Evolutionary conservation across 192 early-diverging fungal species (phyloP).

Genomic region (Umbelopsis isabellina): DNA sequence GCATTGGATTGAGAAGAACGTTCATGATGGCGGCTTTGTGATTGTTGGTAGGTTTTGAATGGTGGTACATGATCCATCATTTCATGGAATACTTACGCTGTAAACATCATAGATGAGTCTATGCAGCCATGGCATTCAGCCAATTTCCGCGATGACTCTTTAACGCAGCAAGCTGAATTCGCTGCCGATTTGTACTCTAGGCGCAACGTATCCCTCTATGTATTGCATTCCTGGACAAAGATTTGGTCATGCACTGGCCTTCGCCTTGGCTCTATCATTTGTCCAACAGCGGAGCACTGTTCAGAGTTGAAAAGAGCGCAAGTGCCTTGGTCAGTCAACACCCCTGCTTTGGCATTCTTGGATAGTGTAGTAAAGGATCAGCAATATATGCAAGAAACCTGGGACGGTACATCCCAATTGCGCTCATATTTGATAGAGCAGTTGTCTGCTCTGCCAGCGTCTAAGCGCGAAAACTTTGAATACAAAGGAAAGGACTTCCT

Average conservation of each 20-base stretch:
- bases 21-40: slow-evolving; percentile 75
- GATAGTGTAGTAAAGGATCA: slow-evolving; percentile 73
- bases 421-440: slow-evolving; percentile 57
- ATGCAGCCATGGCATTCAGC: slow-evolving; percentile 94
- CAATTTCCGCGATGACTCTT: slow-evolving; percentile 80
- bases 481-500: slow-evolving; percentile 77
- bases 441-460: slow-evolving; percentile 33
- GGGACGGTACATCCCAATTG: slow-evolving; percentile 74
- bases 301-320: slow-evolving; percentile 76
- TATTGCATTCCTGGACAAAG: slow-evolving; percentile 96
- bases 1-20: slow-evolving; percentile 75
- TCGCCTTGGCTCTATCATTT: slow-evolving; percentile 85
- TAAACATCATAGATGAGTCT: slow-evolving; percentile 68
- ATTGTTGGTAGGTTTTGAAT: slow-evolving; percentile 66
- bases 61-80: background rate
- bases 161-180: slow-evolving; percentile 75
- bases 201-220: slow-evolving; percentile 75
- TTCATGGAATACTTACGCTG: background rate
- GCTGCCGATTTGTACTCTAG: slow-evolving; percentile 59
- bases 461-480: slow-evolving; percentile 50
- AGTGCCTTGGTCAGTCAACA: slow-evolving; percentile 93
- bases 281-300: slow-evolving; percentile 78
- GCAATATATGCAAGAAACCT: slow-evolving; percentile 75
- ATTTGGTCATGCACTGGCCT: slow-evolving; percentile 93
- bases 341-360: slow-evolving; percentile 83